Conservation (phyloP, 805 yeast genomes). For the Torulaspora franciscae region DNA sequence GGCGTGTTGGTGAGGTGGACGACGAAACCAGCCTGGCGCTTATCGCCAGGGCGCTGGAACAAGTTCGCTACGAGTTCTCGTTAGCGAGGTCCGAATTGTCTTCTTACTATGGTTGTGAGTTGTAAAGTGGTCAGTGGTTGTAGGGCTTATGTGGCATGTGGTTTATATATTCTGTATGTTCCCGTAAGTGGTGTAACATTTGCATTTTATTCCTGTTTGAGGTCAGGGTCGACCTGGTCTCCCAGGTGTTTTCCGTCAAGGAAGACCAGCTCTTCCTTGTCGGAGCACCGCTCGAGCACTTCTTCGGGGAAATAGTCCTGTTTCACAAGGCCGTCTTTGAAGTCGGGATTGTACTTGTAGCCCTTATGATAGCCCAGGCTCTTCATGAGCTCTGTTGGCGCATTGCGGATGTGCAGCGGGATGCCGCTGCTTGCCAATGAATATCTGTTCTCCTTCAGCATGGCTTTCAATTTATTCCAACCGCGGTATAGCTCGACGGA, state of each 20-base stretch:
- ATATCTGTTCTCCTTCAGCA: slow-evolving; percentile 49
- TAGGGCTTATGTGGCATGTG: slow-evolving; percentile 4
- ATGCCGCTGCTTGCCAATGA: slow-evolving; percentile 46
- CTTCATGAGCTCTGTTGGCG: slow-evolving; percentile 88
- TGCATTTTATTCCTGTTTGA: slow-evolving; percentile 16
- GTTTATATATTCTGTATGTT: slow-evolving; percentile 1
- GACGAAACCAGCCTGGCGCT: slow-evolving; percentile 40
- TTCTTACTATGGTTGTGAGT: slow-evolving; percentile 41
- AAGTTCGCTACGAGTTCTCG: slow-evolving; percentile 45
- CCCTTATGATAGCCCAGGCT: slow-evolving; percentile 80
- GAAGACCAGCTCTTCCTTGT: slow-evolving; percentile 41
- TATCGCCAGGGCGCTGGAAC: slow-evolving; percentile 43
- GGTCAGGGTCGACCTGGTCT: slow-evolving; percentile 40
- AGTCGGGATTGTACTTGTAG: slow-evolving; percentile 88
- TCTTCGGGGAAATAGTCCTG: slow-evolving; percentile 76
- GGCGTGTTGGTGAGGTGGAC: slow-evolving; percentile 29
- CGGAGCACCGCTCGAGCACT: slow-evolving; percentile 31
- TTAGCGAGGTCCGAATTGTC: slow-evolving; percentile 45
- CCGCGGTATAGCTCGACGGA: slow-evolving; percentile 84
- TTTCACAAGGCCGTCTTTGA: slow-evolving; percentile 58
- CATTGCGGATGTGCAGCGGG: slow-evolving; percentile 84
- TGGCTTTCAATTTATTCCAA: slow-evolving; percentile 58
- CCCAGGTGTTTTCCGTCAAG: slow-evolving; percentile 56
- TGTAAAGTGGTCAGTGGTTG: slow-evolving; percentile 10
- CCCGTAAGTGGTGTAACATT: slow-evolving; percentile 10